phyloP scores from a whole-genome alignment of 1,139 yeast species.

The Blastobotrys illinoisensis region DNA sequence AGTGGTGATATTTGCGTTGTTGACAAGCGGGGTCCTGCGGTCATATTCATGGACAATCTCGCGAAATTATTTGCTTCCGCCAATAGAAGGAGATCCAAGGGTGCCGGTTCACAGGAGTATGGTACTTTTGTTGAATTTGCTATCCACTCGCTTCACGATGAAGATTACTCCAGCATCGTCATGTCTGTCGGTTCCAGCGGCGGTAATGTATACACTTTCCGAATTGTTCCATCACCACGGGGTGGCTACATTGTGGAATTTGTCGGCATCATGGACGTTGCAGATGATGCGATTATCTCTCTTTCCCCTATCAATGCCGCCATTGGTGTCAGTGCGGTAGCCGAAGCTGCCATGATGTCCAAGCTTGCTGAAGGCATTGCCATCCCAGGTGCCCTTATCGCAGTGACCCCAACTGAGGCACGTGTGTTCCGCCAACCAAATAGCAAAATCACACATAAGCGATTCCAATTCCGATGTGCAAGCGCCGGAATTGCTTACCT shows the following conservation, averaged over 20 bases:
- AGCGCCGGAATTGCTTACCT: conserved; percentile 55
- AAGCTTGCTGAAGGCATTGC: conserved; percentile 57
- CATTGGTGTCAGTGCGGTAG: conserved; percentile 59
- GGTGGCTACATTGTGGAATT: conserved; percentile 66
- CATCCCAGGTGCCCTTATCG: conserved; percentile 58
- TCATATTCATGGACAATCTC: conserved; percentile 50
- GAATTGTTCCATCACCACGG: conserved; percentile 57
- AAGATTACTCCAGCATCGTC: conserved; percentile 63
- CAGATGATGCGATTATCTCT: conserved; percentile 45
- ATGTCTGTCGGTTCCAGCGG: conserved; percentile 72
- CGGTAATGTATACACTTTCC: conserved; percentile 68
- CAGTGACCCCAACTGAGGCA: conserved; percentile 56
- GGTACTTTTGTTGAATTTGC: conserved; percentile 68
- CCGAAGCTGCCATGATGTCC: conserved; percentile 54
- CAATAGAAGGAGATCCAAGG: not conserved
- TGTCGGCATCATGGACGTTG: conserved; percentile 46
- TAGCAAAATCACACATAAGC: conserved; percentile 46
- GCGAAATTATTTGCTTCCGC: conserved; percentile 16
- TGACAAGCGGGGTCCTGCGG: conserved; percentile 82
- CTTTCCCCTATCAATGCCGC: conserved; percentile 54
- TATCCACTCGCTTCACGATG: conserved; percentile 58
- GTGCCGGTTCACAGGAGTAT: conserved; percentile 21
- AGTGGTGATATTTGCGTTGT: conserved; percentile 71
- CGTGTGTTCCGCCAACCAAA: conserved; percentile 59
- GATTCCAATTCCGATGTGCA: conserved; percentile 37